Base-by-base conservation (phyloP, 306 rosid genomes). In the Fragaria ananassa region DNA sequence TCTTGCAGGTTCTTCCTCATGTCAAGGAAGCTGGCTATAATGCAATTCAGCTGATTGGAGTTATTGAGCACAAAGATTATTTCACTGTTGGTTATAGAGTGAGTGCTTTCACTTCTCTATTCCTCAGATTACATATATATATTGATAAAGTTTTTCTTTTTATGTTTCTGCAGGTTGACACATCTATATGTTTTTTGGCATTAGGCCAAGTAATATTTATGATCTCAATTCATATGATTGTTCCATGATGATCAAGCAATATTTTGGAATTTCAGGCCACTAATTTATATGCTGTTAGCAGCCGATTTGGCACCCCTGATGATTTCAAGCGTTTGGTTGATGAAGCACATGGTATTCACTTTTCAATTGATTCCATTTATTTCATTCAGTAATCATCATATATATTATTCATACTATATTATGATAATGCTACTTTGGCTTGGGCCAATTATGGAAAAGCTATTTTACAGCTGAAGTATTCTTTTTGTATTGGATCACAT, bases 281-380 rank as follows among this genome's bases (percentile, higher is more conserved):
- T 49, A 95, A 95, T 78, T 86, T 86, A 42, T 92, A 46, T 86
- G 98, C 98, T 62, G 89, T 85, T 76, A 95, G 98, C 83, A 92
- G 98, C 82, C 90, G 96, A 80, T 95, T 81, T 84, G 98, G 98
- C 63, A 90, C 96, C 74, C 98, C 98, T 61, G 96, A 95, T 58
- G 97, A 95, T 76, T 95, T 95, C 87, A 95, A 95, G 93, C 93
- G 86, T 74, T 83, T 95, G 84, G 96, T 95, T 85, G 98, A 95
- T 83, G 98, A 90, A 83, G 96, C 98, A 71, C 98, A 95, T 78
- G 98, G 98, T 93, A 75, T 54, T 86, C 64, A 75, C 66, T 84
- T 77, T 72, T 80, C 74, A 50, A 75, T 34, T 75, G 19, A 53
- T 65, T 61, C 61, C 35, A 25, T 82, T 46, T 14, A 71, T 23